A percentile compares a stretch with the other conserved stretches of the same genome.
Evolutionary conservation across 1,139 yeast genomes (phyloP).

Genomic region (Kodamaea ohmeri): DNA sequence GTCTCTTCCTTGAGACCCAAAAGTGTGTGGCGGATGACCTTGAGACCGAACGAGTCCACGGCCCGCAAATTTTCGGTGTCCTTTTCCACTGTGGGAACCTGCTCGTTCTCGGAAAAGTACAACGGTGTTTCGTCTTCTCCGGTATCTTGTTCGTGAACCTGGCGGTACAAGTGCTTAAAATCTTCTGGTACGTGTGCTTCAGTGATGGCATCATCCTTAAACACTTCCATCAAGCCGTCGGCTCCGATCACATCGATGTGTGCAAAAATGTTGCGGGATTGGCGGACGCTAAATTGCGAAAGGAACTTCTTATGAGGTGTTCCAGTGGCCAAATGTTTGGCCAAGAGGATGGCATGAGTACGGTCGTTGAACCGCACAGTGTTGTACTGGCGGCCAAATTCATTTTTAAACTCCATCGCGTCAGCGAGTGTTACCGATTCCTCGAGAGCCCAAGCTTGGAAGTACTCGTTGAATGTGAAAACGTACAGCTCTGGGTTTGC

Average conservation of each 20-base stretch:
- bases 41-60: slow-evolving; percentile 78
- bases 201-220: slow-evolving; percentile 24
- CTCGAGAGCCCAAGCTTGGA: slow-evolving; percentile 35
- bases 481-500: slow-evolving; percentile 31
- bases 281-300: slow-evolving; percentile 19
- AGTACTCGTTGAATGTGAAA: slow-evolving; percentile 36
- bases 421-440: slow-evolving; percentile 25
- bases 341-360: slow-evolving; percentile 41
- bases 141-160: slow-evolving; percentile 21
- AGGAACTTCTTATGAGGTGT: slow-evolving; percentile 14
- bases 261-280: slow-evolving; percentile 43
- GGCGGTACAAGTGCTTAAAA: slow-evolving; percentile 29
- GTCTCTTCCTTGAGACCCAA: slow-evolving; percentile 52
- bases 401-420: slow-evolving; percentile 28
- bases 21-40: slow-evolving; percentile 75
- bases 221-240: slow-evolving; percentile 49
- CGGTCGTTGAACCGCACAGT: slow-evolving; percentile 38
- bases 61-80: slow-evolving; percentile 58
- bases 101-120: slow-evolving; percentile 26
- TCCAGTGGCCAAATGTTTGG: slow-evolving; percentile 15
- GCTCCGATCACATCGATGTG: slow-evolving; percentile 71
- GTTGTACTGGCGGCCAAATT: slow-evolving; percentile 28
- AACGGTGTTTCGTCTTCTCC: slow-evolving; percentile 24
- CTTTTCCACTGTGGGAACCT: slow-evolving; percentile 43
- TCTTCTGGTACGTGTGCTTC: slow-evolving; percentile 36